Evolutionary conservation across 352 stramenopile genomes (phyloP), one percentile per base, ranked within the genome.

Genomic region (Albugo laibachii): DNA sequence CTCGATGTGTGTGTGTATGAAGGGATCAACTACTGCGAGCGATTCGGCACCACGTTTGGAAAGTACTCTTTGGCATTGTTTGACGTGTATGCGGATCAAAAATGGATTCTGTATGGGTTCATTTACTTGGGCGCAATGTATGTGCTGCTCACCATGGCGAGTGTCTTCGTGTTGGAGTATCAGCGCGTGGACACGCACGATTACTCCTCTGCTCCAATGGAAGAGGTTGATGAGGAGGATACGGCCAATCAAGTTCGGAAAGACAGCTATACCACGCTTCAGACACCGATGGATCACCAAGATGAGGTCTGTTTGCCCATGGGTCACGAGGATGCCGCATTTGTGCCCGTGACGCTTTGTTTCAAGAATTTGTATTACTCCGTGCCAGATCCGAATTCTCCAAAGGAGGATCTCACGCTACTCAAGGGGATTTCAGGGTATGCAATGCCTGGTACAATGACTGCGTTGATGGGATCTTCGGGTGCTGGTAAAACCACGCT

Each of bases 401-500:
- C 41, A n/a, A 6, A 53, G 12, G 14, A 45, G 36, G 24, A 31
- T 11, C 31, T 48, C 13, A 40, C 54, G 13, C 15, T 63, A 16
- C 50, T 72, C 3, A 39, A 48, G 12, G 37, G 45, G 1, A 44
- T 73, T 41, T 47, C 35, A 11, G 62, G 58, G 1, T 47, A 49
- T 31, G 54, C 56, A 11, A 15, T 37, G 6, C 62, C 62, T 0
- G 58, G 63, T 1, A 43, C 43, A 2, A 58, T 70, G 11, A 58
- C 55, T 0, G 62, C 62, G 13, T 41, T 73, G 18, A 68, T 70
- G 54, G 63, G 63, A 2, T 51, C 54, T 0, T 57, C 47, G 3
- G 65, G 66, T 20, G 62, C 69, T 18, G 77, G 80, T 1, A 92
- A 94, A 54, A 91, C 79, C 8, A 94, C 83, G 1, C 57, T 95